Percentiles rank a stretch among this genome's conserved stretches.
phyloP scores from a whole-genome alignment of 768 basidiomycete species.

The Pulveroboletus sp. region DNA sequence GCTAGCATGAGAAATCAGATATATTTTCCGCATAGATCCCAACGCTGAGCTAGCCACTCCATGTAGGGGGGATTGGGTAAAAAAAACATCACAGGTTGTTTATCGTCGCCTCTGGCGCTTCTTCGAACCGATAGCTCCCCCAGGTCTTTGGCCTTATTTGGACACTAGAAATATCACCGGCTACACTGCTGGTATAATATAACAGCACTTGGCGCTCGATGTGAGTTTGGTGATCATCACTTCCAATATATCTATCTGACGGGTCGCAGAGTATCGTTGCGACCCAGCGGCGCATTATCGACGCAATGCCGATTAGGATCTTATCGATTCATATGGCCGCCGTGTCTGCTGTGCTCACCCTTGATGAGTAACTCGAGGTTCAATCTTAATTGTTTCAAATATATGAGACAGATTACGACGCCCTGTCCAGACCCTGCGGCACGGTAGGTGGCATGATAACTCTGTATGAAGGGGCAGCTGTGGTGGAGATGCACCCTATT shows the following conservation, averaged over 20 bases:
- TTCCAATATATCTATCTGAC: background rate
- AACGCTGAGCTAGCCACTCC: background rate
- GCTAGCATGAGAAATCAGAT: constrained; percentile 7
- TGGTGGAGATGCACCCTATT: background rate
- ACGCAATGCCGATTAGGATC: background rate
- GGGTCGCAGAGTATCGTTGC: background rate
- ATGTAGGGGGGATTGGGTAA: constrained; percentile 1
- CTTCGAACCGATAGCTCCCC: background rate
- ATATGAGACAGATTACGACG: constrained; percentile 1
- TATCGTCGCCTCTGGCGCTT: background rate
- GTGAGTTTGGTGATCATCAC: constrained; percentile 6
- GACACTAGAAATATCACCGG: no score
- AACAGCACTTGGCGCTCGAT: background rate
- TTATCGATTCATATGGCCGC: constrained; percentile 7
- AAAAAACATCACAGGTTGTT: background rate
- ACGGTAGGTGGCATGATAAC: background rate
- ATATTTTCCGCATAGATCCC: background rate
- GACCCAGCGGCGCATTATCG: constrained; percentile 6
- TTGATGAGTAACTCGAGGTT: constrained; percentile 4
- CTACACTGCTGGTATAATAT: no score
- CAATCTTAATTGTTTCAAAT: constrained; percentile 2
- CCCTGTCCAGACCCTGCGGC: background rate
- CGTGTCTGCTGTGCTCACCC: background rate
- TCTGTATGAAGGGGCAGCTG: constrained; percentile 4
- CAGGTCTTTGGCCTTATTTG: no score